Percentiles rank a stretch among this genome's conserved stretches.
These are phyloP conservation scores for Colletotrichum navitas DNA, from an alignment of 2,329 filamentous ascomycete species.

Conservation along the genomic window DNA sequence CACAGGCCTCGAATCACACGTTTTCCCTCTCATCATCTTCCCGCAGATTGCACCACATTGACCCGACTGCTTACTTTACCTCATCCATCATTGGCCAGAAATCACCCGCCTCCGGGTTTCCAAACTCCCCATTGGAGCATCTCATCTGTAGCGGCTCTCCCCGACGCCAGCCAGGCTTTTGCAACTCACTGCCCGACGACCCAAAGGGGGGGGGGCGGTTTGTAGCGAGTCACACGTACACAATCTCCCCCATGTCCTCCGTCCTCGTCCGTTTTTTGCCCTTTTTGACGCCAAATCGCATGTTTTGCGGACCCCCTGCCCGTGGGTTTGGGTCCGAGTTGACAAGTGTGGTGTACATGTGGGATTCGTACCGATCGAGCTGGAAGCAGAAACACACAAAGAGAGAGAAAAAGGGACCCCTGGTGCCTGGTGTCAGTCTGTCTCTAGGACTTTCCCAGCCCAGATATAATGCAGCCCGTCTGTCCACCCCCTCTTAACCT, in stretches of 20 bases:
- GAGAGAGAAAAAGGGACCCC: background rate
- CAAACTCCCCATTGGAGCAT: slow-evolving; percentile 19
- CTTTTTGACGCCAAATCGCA: slow-evolving; percentile 42
- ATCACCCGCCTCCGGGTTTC: background rate
- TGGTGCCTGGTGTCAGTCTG: slow-evolving; percentile 11
- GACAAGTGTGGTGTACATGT: slow-evolving; percentile 20
- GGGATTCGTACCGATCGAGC: slow-evolving; percentile 19
- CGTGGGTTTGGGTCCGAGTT: slow-evolving; percentile 20
- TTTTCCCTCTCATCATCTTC: slow-evolving; percentile 33
- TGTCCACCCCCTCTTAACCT: slow-evolving; percentile 18
- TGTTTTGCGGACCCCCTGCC: slow-evolving; percentile 30
- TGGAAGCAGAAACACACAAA: background rate
- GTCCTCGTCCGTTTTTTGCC: slow-evolving; percentile 38
- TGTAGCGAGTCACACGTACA: slow-evolving; percentile 31
- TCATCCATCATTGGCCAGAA: slow-evolving; percentile 22
- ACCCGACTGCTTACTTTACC: slow-evolving; percentile 35
- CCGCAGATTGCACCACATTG: slow-evolving; percentile 12
- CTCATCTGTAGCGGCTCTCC: slow-evolving; percentile 27
- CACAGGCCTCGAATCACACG: slow-evolving; percentile 42
- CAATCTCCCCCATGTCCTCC: slow-evolving; percentile 31
- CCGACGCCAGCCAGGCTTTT: slow-evolving; percentile 17
- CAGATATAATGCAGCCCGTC: slow-evolving; percentile 37
- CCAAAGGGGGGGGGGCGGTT: slow-evolving; percentile 5
- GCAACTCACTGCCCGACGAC: background rate
- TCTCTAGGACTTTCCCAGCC: slow-evolving; percentile 14